Base-by-base conservation (phyloP, 495 filamentous ascomycete species). In the Penicillium verhagenii region DNA sequence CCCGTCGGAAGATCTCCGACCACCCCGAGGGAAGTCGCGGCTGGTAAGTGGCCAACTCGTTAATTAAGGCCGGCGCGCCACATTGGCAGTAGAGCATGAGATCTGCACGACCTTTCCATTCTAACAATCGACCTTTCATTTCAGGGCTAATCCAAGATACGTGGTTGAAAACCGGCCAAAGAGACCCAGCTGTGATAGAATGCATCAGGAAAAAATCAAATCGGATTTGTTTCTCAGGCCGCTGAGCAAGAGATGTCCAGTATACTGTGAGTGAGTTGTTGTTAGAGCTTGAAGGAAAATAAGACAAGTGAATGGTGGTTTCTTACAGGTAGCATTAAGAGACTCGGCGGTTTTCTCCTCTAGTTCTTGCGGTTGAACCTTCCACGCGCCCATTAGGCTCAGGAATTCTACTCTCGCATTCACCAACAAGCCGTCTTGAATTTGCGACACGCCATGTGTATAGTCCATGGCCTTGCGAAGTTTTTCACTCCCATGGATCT, bases 161-260 rank as follows among this genome's bases (percentile, higher is more conserved):
- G 1, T 52, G 49, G 28, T 50, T 54, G 2, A 76, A 45, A 19
- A 66, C 63, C 14, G 60, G 61, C 45, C 66, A 54, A 45, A 72
- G 61, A 7, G 73, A 65, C 2, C 56, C 60, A 44, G 63, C 58
- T 10, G 68, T 77, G 35, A 73, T 66, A 14, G 53, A 59, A 57
- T 77, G 73, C 72, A 77, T 70, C 29, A 63, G 43, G 65, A 73
- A 74, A 56, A 77, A 77, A 45, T 77, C 73, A 33, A 77, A 65
- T 52, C 66, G 65, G 26, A 58, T 51, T 23, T 52, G 47, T 46
- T 69, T 71, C 10, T 68, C 64, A 1, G 64, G 57, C 3, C 57
- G 33, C 23, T 73, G 68, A 7, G 64, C 68, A 0, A 65, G 59
- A 4, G 61, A 55, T 33, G 59, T 52, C 47, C 58, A 43, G 45